These are phyloP conservation scores for Daldinia caldariorum DNA, from an alignment of 495 filamentous ascomycete genomes.

Conservation along the genomic window DNA sequence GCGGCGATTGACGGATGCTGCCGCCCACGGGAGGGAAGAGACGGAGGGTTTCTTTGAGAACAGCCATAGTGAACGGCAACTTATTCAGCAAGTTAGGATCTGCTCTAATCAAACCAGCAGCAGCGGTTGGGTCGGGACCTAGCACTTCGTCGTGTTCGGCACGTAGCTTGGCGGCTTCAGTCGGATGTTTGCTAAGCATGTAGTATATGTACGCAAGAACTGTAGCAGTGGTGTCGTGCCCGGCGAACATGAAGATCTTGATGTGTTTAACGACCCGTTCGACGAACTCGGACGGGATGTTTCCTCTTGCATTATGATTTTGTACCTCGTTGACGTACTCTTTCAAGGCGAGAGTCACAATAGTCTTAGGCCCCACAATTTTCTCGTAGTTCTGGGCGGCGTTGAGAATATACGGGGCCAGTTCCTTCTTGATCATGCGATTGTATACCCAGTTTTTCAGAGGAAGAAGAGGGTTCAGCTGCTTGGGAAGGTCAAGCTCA, in stretches of 20 bases:
- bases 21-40: slow-evolving; percentile 53
- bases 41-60: slow-evolving; percentile 62
- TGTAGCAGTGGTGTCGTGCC: slow-evolving; percentile 58
- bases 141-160: slow-evolving; percentile 56
- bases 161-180: slow-evolving; percentile 46
- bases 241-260: slow-evolving; percentile 56
- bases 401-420: slow-evolving; percentile 31
- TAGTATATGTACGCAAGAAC: slow-evolving; percentile 54
- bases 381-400: slow-evolving; percentile 38
- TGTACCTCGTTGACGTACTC: slow-evolving; percentile 37
- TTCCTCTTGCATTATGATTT: slow-evolving; percentile 10
- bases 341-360: slow-evolving; percentile 38
- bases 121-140: slow-evolving; percentile 43
- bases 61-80: slow-evolving; percentile 56
- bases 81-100: slow-evolving; percentile 54
- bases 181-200: slow-evolving; percentile 50
- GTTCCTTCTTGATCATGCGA: slow-evolving; percentile 28
- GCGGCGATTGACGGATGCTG: slow-evolving; percentile 47
- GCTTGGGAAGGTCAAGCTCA: slow-evolving; percentile 24
- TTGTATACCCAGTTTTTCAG: slow-evolving; percentile 32
- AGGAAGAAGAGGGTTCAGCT: slow-evolving; percentile 20
- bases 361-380: slow-evolving; percentile 39
- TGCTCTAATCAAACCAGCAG: slow-evolving; percentile 36
- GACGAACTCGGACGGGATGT: slow-evolving; percentile 37
- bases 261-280: slow-evolving; percentile 44